These are phyloP conservation scores for Russula virescens DNA, from an alignment of 768 basidiomycete species.

Conservation along the genomic window DNA sequence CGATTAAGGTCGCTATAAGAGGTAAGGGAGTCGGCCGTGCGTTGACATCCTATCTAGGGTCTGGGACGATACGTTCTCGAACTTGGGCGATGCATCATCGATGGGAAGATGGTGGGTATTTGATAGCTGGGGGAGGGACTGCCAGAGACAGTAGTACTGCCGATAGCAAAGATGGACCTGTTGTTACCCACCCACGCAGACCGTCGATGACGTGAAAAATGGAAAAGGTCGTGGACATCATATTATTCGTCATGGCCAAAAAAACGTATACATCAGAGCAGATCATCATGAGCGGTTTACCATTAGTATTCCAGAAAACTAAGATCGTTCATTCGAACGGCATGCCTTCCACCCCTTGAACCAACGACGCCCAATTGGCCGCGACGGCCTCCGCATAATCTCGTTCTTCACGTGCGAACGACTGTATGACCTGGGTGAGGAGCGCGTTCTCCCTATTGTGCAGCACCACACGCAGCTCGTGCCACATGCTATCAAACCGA, in stretches of 20 bases:
- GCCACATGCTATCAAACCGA: conserved; percentile 73
- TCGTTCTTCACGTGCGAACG: conserved; percentile 69
- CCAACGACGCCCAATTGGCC: conserved; percentile 69
- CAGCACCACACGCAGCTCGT: conserved; percentile 87
- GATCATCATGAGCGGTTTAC: conserved; percentile 14
- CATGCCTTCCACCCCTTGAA: conserved; percentile 71
- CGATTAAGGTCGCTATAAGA: too few relatives aligned
- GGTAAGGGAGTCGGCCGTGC: too few relatives aligned
- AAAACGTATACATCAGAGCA: conserved; percentile 10
- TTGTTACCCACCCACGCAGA: too few relatives aligned
- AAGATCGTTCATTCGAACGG: conserved; percentile 60
- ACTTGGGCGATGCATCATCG: too few relatives aligned
- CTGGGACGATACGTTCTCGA: too few relatives aligned
- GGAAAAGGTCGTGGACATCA: not conserved
- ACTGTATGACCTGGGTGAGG: conserved; percentile 64
- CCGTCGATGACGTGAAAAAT: not conserved
- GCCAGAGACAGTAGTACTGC: too few relatives aligned
- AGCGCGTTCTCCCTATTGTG: conserved; percentile 88
- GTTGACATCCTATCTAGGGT: too few relatives aligned
- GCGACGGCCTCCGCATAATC: conserved; percentile 57
- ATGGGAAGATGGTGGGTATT: too few relatives aligned
- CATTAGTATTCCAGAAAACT: not conserved
- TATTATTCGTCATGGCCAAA: not conserved
- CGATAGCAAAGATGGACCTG: too few relatives aligned
- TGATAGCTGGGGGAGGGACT: too few relatives aligned